A percentile compares a stretch with the other conserved stretches of the same genome.
Evolutionary conservation across 306 rosid genomes (phyloP).

Genomic region (Acacia crassicarpa): DNA sequence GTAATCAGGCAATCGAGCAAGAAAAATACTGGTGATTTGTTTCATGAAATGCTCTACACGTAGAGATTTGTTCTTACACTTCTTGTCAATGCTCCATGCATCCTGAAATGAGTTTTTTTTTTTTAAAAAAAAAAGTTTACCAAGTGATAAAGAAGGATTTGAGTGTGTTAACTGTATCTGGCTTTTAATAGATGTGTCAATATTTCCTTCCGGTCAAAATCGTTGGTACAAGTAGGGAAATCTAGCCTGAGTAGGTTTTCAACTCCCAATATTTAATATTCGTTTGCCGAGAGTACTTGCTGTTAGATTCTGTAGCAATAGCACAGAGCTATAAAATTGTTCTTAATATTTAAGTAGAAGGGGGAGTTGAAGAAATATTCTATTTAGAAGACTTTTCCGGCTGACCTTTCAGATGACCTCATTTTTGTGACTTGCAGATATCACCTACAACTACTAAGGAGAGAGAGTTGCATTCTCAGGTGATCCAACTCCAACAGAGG

Average conservation of each 20-base stretch:
- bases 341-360: neutral
- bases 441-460: conserved; percentile 58
- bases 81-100: no score
- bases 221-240: no score
- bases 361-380: neutral
- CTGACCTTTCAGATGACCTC: conserved; percentile 23
- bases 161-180: no score
- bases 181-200: no score
- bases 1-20: no score
- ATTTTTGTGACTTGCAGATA: conserved; percentile 49
- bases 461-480: conserved; percentile 65
- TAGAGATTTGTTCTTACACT: neutral
- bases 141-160: no score
- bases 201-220: no score
- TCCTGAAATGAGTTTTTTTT: no score
- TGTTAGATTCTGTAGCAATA: neutral
- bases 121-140: no score
- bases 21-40: no score
- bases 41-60: no score
- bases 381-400: conserved; percentile 13
- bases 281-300: neutral
- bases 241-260: neutral
- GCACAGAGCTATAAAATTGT: neutral
- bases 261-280: neutral
- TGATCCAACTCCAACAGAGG: conserved; percentile 80